Evolutionary conservation across 108 stramenopile species (phyloP).

Genomic region (Pseudonitzschia pungens): DNA sequence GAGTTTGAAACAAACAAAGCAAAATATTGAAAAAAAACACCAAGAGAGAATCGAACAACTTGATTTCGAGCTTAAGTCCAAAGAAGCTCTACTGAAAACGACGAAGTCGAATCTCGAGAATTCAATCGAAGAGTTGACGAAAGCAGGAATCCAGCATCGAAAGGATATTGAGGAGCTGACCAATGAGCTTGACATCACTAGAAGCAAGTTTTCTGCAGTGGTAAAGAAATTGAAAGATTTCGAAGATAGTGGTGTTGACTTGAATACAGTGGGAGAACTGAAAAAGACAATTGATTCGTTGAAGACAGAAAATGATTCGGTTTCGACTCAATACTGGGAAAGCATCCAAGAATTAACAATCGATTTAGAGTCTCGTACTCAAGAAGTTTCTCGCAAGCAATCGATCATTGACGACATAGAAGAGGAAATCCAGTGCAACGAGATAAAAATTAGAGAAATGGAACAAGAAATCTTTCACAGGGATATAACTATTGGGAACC

Average conservation of each 20-base stretch:
- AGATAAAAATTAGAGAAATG: neutral
- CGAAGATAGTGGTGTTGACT: neutral
- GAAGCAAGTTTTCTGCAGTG: neutral
- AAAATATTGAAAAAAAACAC: neutral
- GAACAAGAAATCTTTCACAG: conserved; percentile 2
- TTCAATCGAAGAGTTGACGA: neutral
- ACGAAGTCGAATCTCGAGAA: neutral
- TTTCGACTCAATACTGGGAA: conserved; percentile 17
- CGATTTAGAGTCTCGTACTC: neutral
- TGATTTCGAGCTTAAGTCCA: neutral
- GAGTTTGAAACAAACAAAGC: neutral
- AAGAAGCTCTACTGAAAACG: neutral
- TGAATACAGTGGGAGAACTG: neutral
- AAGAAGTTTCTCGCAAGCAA: neutral
- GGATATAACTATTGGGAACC: neutral
- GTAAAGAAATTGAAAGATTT: neutral
- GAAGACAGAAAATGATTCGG: conserved; percentile 1
- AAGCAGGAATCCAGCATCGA: neutral
- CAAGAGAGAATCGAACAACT: neutral
- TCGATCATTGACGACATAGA: neutral
- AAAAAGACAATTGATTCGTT: neutral
- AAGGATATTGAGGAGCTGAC: conserved; percentile 11
- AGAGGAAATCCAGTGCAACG: conserved; percentile 12
- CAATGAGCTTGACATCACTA: neutral
- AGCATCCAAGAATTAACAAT: conserved; percentile 5